Evolutionary conservation across 495 filamentous ascomycete genomes (phyloP).

Genomic region (Poronia punctata): DNA sequence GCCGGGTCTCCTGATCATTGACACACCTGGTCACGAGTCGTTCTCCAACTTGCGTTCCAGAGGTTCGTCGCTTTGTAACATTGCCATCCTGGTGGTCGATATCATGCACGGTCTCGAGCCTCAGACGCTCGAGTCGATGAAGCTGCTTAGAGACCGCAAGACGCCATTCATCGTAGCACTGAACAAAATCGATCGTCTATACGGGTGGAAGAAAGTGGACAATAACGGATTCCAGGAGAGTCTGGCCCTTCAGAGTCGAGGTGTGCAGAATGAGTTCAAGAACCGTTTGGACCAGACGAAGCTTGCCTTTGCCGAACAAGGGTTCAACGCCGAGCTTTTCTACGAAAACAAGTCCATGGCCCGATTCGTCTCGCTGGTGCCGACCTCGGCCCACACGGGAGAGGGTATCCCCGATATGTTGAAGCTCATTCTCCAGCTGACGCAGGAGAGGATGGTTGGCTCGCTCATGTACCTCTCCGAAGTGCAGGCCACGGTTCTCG

Average conservation of each 20-base stretch:
- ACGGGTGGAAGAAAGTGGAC: slow-evolving; percentile 94
- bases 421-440: slow-evolving; percentile 84
- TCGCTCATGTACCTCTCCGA: slow-evolving; percentile 97
- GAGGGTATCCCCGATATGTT: slow-evolving; percentile 99
- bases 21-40: slow-evolving; percentile 99
- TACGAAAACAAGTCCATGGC: slow-evolving; percentile 98
- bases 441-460: slow-evolving; percentile 96
- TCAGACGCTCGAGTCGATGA: slow-evolving; percentile 97
- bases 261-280: slow-evolving; percentile 89
- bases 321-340: slow-evolving; percentile 95
- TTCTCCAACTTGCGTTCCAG: slow-evolving; percentile 96
- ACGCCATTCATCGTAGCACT: slow-evolving; percentile 98
- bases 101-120: slow-evolving; percentile 99
- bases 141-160: slow-evolving; percentile 81
- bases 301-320: slow-evolving; percentile 88
- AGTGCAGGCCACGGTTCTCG: slow-evolving; percentile 94
- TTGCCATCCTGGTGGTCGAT: slow-evolving; percentile 98
- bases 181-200: slow-evolving; percentile 99
- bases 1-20: slow-evolving; percentile 92
- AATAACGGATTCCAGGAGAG: slow-evolving; percentile 98
- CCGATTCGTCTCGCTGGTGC: slow-evolving; percentile 85
- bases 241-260: slow-evolving; percentile 82
- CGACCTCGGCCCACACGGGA: slow-evolving; percentile 94
- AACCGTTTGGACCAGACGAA: slow-evolving; percentile 87
- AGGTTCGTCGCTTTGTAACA: slow-evolving; percentile 97